These are phyloP conservation scores for Ramalina peruviana DNA, from an alignment of 495 filamentous ascomycete genomes.

Conservation along the genomic window DNA sequence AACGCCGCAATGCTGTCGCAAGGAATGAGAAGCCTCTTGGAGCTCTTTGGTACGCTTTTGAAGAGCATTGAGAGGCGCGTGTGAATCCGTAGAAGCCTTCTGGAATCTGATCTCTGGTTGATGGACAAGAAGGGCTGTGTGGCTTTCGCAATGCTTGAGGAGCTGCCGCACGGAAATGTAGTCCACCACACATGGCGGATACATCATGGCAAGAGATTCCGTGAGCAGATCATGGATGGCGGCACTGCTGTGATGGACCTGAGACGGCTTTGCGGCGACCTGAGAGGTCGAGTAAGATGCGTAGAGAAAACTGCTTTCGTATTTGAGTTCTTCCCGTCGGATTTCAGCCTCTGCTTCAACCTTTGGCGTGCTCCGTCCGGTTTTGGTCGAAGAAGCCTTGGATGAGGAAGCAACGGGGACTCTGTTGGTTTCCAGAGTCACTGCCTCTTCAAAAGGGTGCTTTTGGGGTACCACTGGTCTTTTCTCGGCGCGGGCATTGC, in stretches of 20 bases:
- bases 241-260: neutral
- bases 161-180: neutral
- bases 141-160: neutral
- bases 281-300: neutral
- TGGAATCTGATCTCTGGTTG: too few relatives aligned
- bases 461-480: neutral
- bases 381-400: neutral
- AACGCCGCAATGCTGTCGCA: too few relatives aligned
- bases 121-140: neutral
- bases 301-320: constrained; percentile 1
- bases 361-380: neutral
- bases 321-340: neutral
- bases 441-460: too few relatives aligned
- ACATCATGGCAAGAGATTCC: neutral
- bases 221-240: neutral
- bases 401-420: neutral
- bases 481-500: neutral
- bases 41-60: too few relatives aligned
- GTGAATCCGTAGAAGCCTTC: too few relatives aligned
- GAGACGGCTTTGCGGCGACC: neutral
- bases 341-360: neutral
- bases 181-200: neutral
- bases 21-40: too few relatives aligned
- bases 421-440: neutral
- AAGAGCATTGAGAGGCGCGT: too few relatives aligned